phyloP scores from a whole-genome alignment of 768 basidiomycete species.

The Boletellus ananiceps region DNA sequence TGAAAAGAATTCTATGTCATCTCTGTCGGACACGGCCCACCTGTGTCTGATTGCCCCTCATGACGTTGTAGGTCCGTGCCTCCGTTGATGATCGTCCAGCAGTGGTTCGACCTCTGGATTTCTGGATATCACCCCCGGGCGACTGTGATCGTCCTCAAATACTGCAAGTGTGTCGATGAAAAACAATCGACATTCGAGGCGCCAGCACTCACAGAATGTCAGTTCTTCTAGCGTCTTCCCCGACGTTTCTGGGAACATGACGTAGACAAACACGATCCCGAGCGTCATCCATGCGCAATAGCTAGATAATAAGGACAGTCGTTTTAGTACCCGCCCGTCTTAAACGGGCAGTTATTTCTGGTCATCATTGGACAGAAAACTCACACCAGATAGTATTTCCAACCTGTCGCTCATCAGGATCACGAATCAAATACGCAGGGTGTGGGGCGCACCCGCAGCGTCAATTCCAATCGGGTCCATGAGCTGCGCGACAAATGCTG shows the following conservation, averaged over 20 bases:
- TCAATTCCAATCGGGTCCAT: slow-evolving; percentile 6
- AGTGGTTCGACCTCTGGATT: background rate
- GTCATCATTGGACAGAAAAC: too few relatives aligned
- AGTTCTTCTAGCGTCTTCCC: slow-evolving; percentile 18
- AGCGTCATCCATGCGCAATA: slow-evolving; percentile 15
- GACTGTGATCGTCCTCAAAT: background rate
- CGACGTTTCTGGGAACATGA: slow-evolving; percentile 20
- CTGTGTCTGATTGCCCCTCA: background rate
- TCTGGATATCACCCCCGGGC: background rate
- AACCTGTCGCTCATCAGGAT: slow-evolving; percentile 2
- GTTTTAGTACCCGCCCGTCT: background rate
- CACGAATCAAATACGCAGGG: background rate
- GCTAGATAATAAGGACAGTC: background rate
- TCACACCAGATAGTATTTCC: slow-evolving; percentile 15
- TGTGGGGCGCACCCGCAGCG: background rate
- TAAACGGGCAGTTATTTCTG: too few relatives aligned
- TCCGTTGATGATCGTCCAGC: background rate
- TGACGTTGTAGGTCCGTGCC: background rate
- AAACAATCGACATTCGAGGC: slow-evolving; percentile 13
- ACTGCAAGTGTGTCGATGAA: slow-evolving; percentile 25
- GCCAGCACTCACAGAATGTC: slow-evolving; percentile 12
- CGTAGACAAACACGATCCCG: slow-evolving; percentile 13
- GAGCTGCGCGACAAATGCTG: slow-evolving; percentile 1
- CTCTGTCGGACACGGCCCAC: background rate
- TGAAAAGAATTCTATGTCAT: too few relatives aligned